These are phyloP conservation scores for Laguncularia racemosa DNA, from an alignment of 345 rosid species.

Conservation along the genomic window DNA sequence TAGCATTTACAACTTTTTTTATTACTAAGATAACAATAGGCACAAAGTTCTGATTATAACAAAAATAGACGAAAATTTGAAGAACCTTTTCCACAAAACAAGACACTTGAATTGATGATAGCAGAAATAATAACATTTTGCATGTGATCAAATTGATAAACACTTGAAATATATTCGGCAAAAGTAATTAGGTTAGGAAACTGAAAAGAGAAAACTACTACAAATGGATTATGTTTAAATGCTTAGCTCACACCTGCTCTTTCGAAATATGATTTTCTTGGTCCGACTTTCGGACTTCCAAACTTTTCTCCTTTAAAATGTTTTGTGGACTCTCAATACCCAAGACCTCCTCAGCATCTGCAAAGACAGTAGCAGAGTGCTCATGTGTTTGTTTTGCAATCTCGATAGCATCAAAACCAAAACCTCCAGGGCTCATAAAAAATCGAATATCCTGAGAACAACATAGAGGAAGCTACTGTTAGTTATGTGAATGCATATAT, in stretches of 20 bases:
- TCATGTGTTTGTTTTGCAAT: slow-evolving; percentile 86
- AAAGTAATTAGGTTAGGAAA: too few species aligned
- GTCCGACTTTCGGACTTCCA: slow-evolving; percentile 23
- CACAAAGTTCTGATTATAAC: too few species aligned
- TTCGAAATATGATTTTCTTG: slow-evolving; percentile 27
- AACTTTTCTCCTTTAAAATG: slow-evolving; percentile 32
- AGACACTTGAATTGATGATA: too few species aligned
- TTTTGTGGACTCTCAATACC: slow-evolving; percentile 72
- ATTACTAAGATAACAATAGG: too few species aligned
- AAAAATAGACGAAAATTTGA: too few species aligned
- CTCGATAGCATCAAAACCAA: slow-evolving; percentile 87
- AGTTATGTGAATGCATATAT: background rate
- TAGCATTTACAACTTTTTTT: too few species aligned
- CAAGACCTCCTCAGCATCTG: slow-evolving; percentile 84
- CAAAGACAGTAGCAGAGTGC: slow-evolving; percentile 78
- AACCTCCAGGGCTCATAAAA: slow-evolving; percentile 81
- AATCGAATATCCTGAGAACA: slow-evolving; percentile 75
- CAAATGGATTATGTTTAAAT: slow-evolving; percentile 7
- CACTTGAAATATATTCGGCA: too few species aligned
- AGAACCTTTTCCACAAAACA: too few species aligned
- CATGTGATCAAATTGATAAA: too few species aligned
- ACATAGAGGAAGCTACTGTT: background rate
- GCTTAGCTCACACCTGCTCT: slow-evolving; percentile 35
- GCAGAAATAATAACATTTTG: too few species aligned
- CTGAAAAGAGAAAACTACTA: too few species aligned